A percentile compares a stretch with the other conserved stretches of the same genome.
These are phyloP conservation scores for Nannochloris sp. DNA, from an alignment of 139 green algal species.

Conservation along the genomic window DNA sequence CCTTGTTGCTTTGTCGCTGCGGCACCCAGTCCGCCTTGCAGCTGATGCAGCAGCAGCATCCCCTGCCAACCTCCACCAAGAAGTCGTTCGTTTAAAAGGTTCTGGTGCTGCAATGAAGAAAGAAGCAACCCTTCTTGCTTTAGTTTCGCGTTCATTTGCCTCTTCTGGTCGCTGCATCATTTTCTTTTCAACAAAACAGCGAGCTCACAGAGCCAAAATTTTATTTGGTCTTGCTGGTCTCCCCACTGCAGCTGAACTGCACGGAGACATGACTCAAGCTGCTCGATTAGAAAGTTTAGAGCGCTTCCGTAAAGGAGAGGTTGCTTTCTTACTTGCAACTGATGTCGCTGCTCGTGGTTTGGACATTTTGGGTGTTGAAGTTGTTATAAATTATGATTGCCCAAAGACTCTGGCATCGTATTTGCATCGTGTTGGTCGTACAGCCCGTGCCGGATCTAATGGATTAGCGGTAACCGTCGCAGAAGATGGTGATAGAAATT, in stretches of 20 bases:
- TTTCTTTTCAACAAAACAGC: conserved; percentile 86
- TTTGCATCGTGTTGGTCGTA: conserved; percentile 85
- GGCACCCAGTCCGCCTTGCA: conserved; percentile 80
- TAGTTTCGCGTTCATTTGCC: conserved; percentile 65
- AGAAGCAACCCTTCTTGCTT: conserved; percentile 81
- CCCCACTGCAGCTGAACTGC: conserved; percentile 78
- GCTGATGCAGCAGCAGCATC: conserved; percentile 65
- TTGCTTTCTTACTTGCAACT: conserved; percentile 72
- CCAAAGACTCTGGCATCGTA: conserved; percentile 59
- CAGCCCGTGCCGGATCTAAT: conserved; percentile 75
- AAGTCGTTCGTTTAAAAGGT: conserved; percentile 82
- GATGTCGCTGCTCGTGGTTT: conserved; percentile 89
- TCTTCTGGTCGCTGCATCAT: conserved; percentile 68
- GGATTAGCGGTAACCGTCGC: conserved; percentile 83
- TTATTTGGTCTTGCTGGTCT: conserved; percentile 86
- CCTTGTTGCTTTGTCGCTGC: conserved; percentile 71
- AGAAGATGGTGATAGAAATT: conserved; percentile 65
- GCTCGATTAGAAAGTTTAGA: conserved; percentile 82
- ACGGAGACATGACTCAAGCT: conserved; percentile 92
- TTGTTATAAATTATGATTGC: conserved; percentile 62
- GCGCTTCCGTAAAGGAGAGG: conserved; percentile 62
- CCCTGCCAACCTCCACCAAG: conserved; percentile 69
- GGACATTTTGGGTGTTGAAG: conserved; percentile 89
- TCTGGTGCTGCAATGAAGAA: conserved; percentile 42
- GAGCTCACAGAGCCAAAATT: conserved; percentile 87